These are phyloP conservation scores for Tricholoma matsutake DNA, from an alignment of 768 basidiomycete genomes.

Conservation along the genomic window DNA sequence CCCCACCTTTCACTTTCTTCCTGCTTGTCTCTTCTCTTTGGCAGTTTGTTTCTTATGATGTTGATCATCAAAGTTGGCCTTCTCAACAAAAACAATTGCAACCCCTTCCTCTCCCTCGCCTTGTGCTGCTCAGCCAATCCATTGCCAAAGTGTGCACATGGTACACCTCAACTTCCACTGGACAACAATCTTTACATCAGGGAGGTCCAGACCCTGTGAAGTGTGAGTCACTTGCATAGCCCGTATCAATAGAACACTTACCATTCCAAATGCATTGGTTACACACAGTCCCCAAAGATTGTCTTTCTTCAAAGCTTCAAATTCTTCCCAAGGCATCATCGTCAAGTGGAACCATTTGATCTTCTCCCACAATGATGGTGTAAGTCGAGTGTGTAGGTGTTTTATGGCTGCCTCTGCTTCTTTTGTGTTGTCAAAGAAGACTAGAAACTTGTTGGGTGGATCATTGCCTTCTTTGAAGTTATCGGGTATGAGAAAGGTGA, in stretches of 20 bases:
- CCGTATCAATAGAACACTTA: constrained; percentile 10
- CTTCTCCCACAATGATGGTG: constrained; percentile 8
- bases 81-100: constrained; percentile 26
- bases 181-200: not conserved
- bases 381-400: constrained; percentile 14
- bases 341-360: constrained; percentile 27
- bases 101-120: constrained; percentile 12
- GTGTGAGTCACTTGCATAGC: not conserved
- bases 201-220: not conserved
- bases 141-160: not conserved
- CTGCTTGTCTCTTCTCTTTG: not conserved
- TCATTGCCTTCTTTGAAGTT: constrained; percentile 4
- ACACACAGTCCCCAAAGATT: constrained; percentile 14
- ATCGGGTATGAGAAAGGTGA: constrained; percentile 14
- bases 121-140: constrained; percentile 3
- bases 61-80: constrained; percentile 24
- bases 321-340: constrained; percentile 20
- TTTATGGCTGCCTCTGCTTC: constrained; percentile 11
- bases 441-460: constrained; percentile 16
- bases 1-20: not conserved
- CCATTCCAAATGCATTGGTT: constrained; percentile 30
- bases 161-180: not conserved
- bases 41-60: constrained; percentile 10
- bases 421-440: constrained; percentile 25
- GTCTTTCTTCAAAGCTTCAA: constrained; percentile 8